Conservation (phyloP, 768 basidiomycete species). For the Steccherinum ochraceum region DNA sequence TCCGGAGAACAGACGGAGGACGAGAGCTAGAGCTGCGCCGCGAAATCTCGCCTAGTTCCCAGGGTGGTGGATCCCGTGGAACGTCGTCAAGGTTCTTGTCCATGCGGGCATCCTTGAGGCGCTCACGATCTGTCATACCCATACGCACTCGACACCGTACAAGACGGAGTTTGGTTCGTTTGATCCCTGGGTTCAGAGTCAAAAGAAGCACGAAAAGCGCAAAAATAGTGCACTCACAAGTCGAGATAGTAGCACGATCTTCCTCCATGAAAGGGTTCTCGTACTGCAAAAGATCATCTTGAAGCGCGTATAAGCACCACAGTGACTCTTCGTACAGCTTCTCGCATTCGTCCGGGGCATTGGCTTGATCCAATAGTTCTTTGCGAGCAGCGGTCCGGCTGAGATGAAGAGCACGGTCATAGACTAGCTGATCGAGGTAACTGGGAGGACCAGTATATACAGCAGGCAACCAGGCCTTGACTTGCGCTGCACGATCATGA, state of each 20-base stretch:
- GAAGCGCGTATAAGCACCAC: conserved; percentile 89
- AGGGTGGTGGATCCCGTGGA: conserved; percentile 60
- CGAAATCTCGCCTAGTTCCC: conserved; percentile 18
- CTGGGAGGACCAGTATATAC: conserved; percentile 78
- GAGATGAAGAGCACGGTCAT: conserved; percentile 83
- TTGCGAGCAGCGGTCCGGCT: conserved; percentile 90
- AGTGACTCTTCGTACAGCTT: conserved; percentile 91
- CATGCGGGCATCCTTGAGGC: conserved; percentile 68
- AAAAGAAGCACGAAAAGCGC: conserved; percentile 1
- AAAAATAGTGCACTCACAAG: conserved; percentile 42
- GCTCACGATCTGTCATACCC: conserved; percentile 68
- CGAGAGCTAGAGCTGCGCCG: not conserved
- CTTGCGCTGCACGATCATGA: conserved; percentile 82
- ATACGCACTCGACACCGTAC: conserved; percentile 70
- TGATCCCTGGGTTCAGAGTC: conserved; percentile 55
- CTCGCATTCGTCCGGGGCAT: conserved; percentile 78
- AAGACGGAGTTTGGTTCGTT: conserved; percentile 78
- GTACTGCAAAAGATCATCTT: conserved; percentile 79
- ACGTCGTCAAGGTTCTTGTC: conserved; percentile 78
- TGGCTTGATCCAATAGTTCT: conserved; percentile 77
- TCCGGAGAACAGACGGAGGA: not conserved
- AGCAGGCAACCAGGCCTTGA: conserved; percentile 82
- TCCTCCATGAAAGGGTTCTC: conserved; percentile 84
- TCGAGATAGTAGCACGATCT: conserved; percentile 71
- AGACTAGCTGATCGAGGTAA: conserved; percentile 87